A percentile compares a stretch with the other conserved stretches of the same genome.
Conservation (phyloP, 2,329 filamentous ascomycete genomes). For the Drechmeria coniospora region DNA sequence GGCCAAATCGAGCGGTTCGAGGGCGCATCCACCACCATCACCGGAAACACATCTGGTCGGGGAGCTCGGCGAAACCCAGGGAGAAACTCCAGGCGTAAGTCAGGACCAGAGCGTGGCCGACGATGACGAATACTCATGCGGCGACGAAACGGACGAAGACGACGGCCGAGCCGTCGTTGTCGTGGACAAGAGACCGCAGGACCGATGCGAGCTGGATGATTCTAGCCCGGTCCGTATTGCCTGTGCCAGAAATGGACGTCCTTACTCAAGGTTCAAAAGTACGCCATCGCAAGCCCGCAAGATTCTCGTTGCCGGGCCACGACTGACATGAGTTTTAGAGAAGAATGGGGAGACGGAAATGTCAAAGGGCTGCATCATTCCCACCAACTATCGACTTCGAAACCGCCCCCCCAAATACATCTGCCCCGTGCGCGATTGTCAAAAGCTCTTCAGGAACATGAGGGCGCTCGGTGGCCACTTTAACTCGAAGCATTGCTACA, state of each 20-base stretch:
- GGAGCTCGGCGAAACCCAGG: too few relatives aligned
- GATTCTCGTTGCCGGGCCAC: neutral
- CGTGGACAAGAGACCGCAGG: too few relatives aligned
- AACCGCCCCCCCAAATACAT: constrained; percentile 13
- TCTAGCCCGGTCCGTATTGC: too few relatives aligned
- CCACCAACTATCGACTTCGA: constrained; percentile 15
- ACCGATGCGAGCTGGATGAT: too few relatives aligned
- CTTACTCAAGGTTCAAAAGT: too few relatives aligned
- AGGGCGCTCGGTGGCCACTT: constrained; percentile 12
- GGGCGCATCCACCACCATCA: too few relatives aligned
- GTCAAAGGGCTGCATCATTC: constrained; percentile 16
- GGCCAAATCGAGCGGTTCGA: too few relatives aligned
- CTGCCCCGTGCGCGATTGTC: constrained; percentile 23
- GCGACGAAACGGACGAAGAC: neutral
- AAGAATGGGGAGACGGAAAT: constrained; percentile 2
- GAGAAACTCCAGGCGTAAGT: too few relatives aligned
- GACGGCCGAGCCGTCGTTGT: neutral
- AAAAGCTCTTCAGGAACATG: constrained; percentile 11
- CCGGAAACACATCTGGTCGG: too few relatives aligned
- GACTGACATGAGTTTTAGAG: constrained; percentile 1
- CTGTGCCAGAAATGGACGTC: too few relatives aligned
- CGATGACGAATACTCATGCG: too few relatives aligned
- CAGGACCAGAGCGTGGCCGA: too few relatives aligned
- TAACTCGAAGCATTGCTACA: constrained; percentile 9
- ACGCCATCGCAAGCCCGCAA: neutral